These are phyloP conservation scores for Kazachstania sp. DNA, from an alignment of 1,139 yeast species.

Conservation along the genomic window DNA sequence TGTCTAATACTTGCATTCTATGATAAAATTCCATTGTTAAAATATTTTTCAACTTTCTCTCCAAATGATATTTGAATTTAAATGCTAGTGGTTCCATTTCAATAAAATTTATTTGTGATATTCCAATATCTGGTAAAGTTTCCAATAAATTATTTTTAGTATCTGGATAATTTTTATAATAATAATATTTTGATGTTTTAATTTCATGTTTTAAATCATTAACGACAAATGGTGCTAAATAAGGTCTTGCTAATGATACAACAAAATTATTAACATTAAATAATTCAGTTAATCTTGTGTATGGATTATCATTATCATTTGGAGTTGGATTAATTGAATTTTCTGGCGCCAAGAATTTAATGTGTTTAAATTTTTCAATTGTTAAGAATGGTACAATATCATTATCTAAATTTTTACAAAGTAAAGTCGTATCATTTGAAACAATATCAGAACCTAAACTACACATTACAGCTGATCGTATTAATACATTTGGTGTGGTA, in stretches of 20 bases:
- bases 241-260: slow-evolving; percentile 85
- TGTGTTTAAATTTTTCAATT: slow-evolving; percentile 17
- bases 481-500: slow-evolving; percentile 89
- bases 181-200: slow-evolving; percentile 32
- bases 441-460: slow-evolving; percentile 59
- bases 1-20: slow-evolving; percentile 69
- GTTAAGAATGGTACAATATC: slow-evolving; percentile 39
- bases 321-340: slow-evolving; percentile 28
- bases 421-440: slow-evolving; percentile 51
- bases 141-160: slow-evolving; percentile 14
- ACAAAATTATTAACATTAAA: slow-evolving; percentile 91
- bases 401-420: slow-evolving; percentile 61
- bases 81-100: slow-evolving; percentile 40
- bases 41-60: slow-evolving; percentile 34
- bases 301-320: slow-evolving; percentile 51
- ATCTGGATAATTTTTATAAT: slow-evolving; percentile 29
- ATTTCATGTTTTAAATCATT: slow-evolving; percentile 67
- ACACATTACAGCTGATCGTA: slow-evolving; percentile 65
- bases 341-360: slow-evolving; percentile 40
- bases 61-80: slow-evolving; percentile 36
- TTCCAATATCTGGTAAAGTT: slow-evolving; percentile 19
- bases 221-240: slow-evolving; percentile 78
- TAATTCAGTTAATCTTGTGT: slow-evolving; percentile 78
- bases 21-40: slow-evolving; percentile 69
- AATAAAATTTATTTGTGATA: slow-evolving; percentile 28